Evolutionary conservation across 2,329 filamentous ascomycete species (phyloP), one percentile per base, ranked within the genome.

Genomic region (Lecanicillium sp.): DNA sequence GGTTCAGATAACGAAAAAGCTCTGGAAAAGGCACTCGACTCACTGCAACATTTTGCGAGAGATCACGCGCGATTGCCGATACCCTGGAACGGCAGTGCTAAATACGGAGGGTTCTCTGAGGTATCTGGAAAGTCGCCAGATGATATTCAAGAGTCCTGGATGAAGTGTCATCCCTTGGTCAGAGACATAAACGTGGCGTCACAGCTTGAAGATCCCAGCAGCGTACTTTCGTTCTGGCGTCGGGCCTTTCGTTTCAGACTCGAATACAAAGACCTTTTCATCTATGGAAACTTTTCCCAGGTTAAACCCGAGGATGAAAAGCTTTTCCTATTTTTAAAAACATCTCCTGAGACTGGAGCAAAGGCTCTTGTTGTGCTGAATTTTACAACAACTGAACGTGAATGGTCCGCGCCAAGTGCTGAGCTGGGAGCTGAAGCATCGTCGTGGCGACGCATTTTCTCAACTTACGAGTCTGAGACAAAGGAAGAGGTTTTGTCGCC

Each of bases 51-150:
- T 45, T 38, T 66, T 51, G 37, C 60, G 56, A 46, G 80, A 16
- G 81, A 85, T 46, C 78, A 85, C 50, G 70, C 71, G 1, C 68
- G 81, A n/a, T 72, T 79, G 0, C 80, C 80, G 0, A 73, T 85
- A 42, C 75, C 81, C 41, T 85, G 81, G 81, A 63, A 73, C 37
- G 54, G 54, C 15, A 47, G 47, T 15, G 35, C 40, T 34, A 55
- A 51, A 22, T 44, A 52, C 35, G 58, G 56, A 5, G 59, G 59
- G 2, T 62, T 62, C 43, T 61, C 58, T 0, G 55, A 59, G 32
- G 45, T 60, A 0, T 62, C 58, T 0, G 65, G 62, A 36, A 48
- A 47, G 8, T 49, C 42, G 9, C 54, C 53, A 3, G 46, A 50
- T 20, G 14, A 47, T 0, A 32, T 53, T n/a, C 48, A 52, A 15